Evolutionary conservation across 306 rosid species (phyloP), one percentile per base, ranked within the genome.

Genomic region (Cucurbita argyrosperma): DNA sequence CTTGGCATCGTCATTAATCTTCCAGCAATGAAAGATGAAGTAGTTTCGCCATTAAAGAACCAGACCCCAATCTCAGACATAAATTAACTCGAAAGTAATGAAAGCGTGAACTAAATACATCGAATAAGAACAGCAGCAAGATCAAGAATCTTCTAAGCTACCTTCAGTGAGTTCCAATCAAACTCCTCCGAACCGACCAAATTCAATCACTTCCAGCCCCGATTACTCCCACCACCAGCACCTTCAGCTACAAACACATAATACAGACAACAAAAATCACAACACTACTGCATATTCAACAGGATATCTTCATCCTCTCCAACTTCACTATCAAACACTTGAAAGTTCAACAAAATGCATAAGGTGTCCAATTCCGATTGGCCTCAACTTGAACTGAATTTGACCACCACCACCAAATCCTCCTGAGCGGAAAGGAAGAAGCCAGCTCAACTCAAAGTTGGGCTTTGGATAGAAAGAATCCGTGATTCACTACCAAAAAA

Each of bases 401-500:
- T 68, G 73, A 68, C 73, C 21, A 26, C 16, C 21, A 26, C 16
- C 38, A 5, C n/a, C 53, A 43, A 60, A 12, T 23, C 73, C 55
- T 23, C 53, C 52, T 65, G 37, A 65, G 10, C 35, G 37, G 69
- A 65, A 65, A 46, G 55, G 74, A 69, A 19, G 58, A 49, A 26
- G 23, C 45, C 74, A 68, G 43, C 73, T 11, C 73, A 68, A 46
- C 55, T 47, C 74, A 35, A n/a, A 70, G 74, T 70, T 15, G 46
- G 4, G 42, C 15, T 30, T n/a, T 30, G 74, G 30, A 37, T 16
- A 70, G 74, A 69, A 21, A 35, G 43, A 70, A 70, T 50, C 74
- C 74, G 74, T 35, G 74, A 70, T 70, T 70, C 74, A 35, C 16
- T 35, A 70, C 74, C 74, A 70, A 70, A 1, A 70, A 70, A 70